Evolutionary conservation across 768 basidiomycete species (phyloP), one percentile per base, ranked within the genome.

Genomic region (Hypsizygus marmoreus): DNA sequence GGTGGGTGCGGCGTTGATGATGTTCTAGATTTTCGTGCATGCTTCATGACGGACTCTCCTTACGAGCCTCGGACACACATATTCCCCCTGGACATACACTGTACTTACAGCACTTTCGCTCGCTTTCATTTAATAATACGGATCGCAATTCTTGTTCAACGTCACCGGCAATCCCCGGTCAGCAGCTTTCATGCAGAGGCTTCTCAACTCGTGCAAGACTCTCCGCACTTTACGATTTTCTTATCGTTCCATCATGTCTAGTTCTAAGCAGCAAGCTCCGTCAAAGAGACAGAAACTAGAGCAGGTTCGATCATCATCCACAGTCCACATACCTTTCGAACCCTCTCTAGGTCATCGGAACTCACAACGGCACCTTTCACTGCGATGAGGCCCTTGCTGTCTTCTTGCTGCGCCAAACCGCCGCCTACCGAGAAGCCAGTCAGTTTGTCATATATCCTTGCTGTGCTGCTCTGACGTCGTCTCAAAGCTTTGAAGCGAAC

Each of bases 371-470:
- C 13, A 92, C 92, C 0, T 97, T 97, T 64, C 95, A 99, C 59
- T 95, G 92, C 65, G 95, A 99, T 58, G 95, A 99, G 70, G 93
- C 94, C 0, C 79, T 98, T 24, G 97, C 95, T 0, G 89, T 95
- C 13, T 94, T 86, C 65, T 76, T 99, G 52, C 75, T 99, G 23
- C 83, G 83, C 38, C 82, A 82, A 56, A 95, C 93, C 2, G 67
- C 77, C 13, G 69, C 78, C 7, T 99, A 89, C 68, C 79, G 76
- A 29, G 77, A 82, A 62, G 86, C 93, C 58, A 82, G 92, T 89
- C 53, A 45, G 72, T 55, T 19, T 4, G 16, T 30, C 4, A 6
- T 6, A 33, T 19, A 16, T 23, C 10, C 10, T 14, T 10, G 5
- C n/a, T 10, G 9, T 19, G 2, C 16, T 12, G 20, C 12, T 16